Evolutionary conservation across 116 monocot genomes (phyloP), one percentile per base, ranked within the genome.

Genomic region (Phalaenopsis hybrid): DNA sequence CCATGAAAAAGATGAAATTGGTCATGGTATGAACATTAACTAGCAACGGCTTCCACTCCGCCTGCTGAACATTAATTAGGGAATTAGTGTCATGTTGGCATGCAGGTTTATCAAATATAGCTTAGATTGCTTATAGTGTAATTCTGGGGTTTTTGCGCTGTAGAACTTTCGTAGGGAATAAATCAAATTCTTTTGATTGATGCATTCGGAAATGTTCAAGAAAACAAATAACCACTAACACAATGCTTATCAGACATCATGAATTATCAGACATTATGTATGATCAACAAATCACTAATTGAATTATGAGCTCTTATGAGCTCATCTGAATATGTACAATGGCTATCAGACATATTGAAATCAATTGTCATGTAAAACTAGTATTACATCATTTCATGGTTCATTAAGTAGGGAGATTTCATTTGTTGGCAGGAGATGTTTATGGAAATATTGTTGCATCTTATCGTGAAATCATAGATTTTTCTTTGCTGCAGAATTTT

Each of bases 1-100:
- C 86, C 63, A 79, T 88, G 45, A 97, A 94, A 88, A 92, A 97
- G 87, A 82, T 93, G 84, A 97, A 90, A 86, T 73, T 94, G 51
- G 79, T 94, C 67, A 81, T 88, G 94, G 97, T 94, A 94, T 74
- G 46, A n/a, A 79, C 8, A 10, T 63, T 43, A 77, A 41, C 44
- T 44, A 75, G 75, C 25, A 75, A 75, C 17, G 18, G 43, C n/a
- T 75, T 75, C 6, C 43, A 75, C 75, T 8, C 4, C 18, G 11
- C 21, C 2, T n/a, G 20, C 34, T n/a, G 75, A 45, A 44, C 9
- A 46, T 44, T 46, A 72, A 23, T 6, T 8, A 63, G 23, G 63
- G 25, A 63, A 21, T 6, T 21, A 63, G 63, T 63, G 55, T 55
- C 15, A 63, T 63, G n/a, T 63, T 63, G 21, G 63, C 48, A 23